These are phyloP conservation scores for Ogataea pignaliae DNA, from an alignment of 805 yeast genomes.

Conservation along the genomic window DNA sequence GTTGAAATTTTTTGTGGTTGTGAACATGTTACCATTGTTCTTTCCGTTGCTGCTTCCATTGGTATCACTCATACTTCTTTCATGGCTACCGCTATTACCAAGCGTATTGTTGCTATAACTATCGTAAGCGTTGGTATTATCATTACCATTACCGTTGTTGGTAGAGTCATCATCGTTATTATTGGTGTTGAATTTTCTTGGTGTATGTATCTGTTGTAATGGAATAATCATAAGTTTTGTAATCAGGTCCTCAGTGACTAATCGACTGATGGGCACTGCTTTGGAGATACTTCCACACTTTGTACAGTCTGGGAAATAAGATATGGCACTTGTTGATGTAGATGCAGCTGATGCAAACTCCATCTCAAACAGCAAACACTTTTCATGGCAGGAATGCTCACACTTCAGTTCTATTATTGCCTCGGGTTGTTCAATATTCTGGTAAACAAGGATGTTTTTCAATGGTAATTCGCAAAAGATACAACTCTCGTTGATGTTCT, in stretches of 20 bases:
- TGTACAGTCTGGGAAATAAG: constrained; percentile 24
- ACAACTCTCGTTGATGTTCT: constrained; percentile 9
- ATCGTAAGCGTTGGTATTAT: neutral
- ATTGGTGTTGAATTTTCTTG: neutral
- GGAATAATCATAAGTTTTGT: constrained; percentile 12
- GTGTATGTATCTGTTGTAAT: neutral
- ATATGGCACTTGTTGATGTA: constrained; percentile 3
- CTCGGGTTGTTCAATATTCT: constrained; percentile 30
- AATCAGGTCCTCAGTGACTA: constrained; percentile 16
- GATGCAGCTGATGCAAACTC: constrained; percentile 16
- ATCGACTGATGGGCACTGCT: constrained; percentile 22
- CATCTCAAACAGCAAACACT: constrained; percentile 45
- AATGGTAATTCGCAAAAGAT: constrained; percentile 48
- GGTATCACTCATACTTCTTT: neutral
- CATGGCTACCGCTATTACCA: neutral
- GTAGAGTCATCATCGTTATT: neutral
- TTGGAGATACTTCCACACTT: constrained; percentile 15
- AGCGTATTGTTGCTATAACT: neutral
- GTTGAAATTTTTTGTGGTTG: too few species aligned
- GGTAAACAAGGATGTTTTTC: constrained; percentile 35
- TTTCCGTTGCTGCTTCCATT: too few species aligned
- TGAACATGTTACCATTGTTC: too few species aligned
- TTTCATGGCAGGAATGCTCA: constrained; percentile 54
- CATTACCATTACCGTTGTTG: neutral
- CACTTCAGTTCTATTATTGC: constrained; percentile 46